Percentiles rank a stretch among this genome's conserved stretches.
These are phyloP conservation scores for Cardamine chenopodiifolia DNA, from an alignment of 345 rosid species.

Conservation along the genomic window DNA sequence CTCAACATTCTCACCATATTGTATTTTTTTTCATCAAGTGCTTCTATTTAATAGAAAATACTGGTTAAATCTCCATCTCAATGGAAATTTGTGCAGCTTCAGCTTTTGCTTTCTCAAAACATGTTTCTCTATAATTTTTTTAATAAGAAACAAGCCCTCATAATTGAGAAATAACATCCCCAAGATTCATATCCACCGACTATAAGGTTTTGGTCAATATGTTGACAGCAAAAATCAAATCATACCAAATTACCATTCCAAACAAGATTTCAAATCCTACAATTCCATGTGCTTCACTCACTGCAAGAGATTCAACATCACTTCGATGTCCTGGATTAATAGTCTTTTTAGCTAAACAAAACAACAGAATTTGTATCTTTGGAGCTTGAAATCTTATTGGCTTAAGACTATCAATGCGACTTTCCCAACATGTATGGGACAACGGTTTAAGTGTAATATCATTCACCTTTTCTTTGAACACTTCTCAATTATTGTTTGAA, in stretches of 20 bases:
- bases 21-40: neutral
- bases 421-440: no score
- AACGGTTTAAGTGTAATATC: no score
- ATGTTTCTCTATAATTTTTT: neutral
- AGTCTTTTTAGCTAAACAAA: neutral
- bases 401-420: neutral
- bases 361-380: neutral
- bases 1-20: neutral
- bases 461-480: no score
- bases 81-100: neutral
- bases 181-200: conserved; percentile 3
- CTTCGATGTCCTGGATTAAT: conserved; percentile 2
- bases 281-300: conserved; percentile 7
- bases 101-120: neutral
- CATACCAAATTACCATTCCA: conserved; percentile 12
- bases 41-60: neutral
- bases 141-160: neutral
- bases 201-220: neutral
- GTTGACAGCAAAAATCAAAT: neutral
- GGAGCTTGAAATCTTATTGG: neutral
- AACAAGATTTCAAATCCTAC: neutral
- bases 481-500: no score
- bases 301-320: neutral
- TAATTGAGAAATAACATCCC: neutral
- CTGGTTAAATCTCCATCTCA: neutral